Percentiles rank a stretch among this genome's conserved stretches.
Evolutionary conservation across 805 yeast species (phyloP).

Genomic region (Saturnispora zaruensis): DNA sequence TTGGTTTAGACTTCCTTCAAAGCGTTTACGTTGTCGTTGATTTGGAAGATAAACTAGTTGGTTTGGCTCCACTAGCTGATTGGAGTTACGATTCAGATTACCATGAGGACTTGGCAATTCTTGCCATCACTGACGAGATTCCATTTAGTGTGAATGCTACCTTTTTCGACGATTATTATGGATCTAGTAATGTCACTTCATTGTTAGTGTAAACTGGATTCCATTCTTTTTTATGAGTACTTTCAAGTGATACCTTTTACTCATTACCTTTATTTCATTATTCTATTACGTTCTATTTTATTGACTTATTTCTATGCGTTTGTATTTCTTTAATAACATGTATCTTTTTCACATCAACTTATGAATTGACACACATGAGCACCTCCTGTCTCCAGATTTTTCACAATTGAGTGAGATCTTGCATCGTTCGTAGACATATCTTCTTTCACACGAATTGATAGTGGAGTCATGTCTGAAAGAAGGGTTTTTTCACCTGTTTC

Average conservation of each 20-base stretch:
- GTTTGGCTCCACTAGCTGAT: slow-evolving; percentile 27
- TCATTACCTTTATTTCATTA: neutral
- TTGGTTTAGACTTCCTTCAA: slow-evolving; percentile 16
- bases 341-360: neutral
- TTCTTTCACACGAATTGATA: neutral
- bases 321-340: neutral
- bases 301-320: neutral
- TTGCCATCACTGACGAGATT: slow-evolving; percentile 5
- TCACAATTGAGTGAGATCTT: neutral
- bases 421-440: neutral
- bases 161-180: slow-evolving; percentile 5
- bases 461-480: neutral
- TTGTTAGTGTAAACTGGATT: neutral
- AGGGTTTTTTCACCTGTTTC: slow-evolving; percentile 7
- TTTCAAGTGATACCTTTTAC: slow-evolving; percentile 2
- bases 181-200: slow-evolving; percentile 2
- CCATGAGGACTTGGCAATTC: neutral
- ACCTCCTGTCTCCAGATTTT: neutral
- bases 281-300: neutral
- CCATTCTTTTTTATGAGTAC: neutral
- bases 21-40: slow-evolving; percentile 43
- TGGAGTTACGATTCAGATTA: neutral
- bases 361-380: neutral
- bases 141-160: slow-evolving; percentile 7
- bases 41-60: slow-evolving; percentile 34